Base-by-base conservation (phyloP, 2,329 filamentous ascomycete species). In the Fusarium scirpi region DNA sequence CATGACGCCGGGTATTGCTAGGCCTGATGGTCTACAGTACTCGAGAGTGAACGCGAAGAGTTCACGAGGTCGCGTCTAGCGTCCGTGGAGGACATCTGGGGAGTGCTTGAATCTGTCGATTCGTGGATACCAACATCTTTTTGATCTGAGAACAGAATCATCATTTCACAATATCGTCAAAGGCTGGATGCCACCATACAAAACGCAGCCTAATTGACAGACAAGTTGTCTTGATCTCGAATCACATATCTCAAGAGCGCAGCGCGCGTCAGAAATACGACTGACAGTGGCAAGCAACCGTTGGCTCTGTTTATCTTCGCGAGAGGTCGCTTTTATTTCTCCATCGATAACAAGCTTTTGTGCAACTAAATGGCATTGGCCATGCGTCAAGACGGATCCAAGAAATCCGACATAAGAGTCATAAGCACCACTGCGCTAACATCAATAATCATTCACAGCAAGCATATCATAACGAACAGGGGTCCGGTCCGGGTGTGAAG, bases 21-120 rank as follows among this genome's bases (percentile, higher is more conserved):
- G 64, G 53, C 65, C 67, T 52, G 61, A 54, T 52, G 57, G 32
- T 59, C 65, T 72, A 38, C 34, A 38, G 18, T 38, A 55, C 62
- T 65, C 34, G 46, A 67, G 62, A 59, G 72, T 68, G 67, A 70
- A 71, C 63, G 62, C 69, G 62, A 59, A 53, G 57, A 65, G 71
- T 67, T 75, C 72, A 76, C 72, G 71, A 66, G 74, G 64, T 73
- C 67, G 69, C 61, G 58, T 63, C 69, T 76, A 76, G 74, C 71
- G 67, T 73, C 49, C 58, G 49, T 61, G 52, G 60, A 71, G 62
- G 61, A 46, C 40, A 63, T n/a, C 16, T 41, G 41, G 38, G 58
- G 60, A 57, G 65, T 29, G 29, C 46, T 27, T 48, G 43, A 44
- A 53, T 20, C 20, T 29, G 13, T 20, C n/a, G 34, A 53, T 25